Base-by-base conservation (phyloP, 305 asterid species). In the Rubia occidens region DNA sequence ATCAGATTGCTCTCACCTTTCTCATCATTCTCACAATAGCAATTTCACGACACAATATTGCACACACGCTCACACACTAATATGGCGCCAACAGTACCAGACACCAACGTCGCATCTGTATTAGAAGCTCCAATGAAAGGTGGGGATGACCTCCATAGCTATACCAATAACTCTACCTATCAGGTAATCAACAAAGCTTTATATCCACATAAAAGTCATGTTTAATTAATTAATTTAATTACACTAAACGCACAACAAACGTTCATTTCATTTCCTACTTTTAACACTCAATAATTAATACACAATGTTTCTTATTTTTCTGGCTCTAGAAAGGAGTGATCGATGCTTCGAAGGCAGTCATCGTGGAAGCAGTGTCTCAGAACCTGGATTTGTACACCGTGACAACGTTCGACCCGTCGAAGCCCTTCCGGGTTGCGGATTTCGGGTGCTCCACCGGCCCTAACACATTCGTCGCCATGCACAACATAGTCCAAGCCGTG, bases 361-460 rank as follows among this genome's bases (percentile, higher is more conserved):
- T 72, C 15, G 47, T 64, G n/a, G 47, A 64, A 24, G 71, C 71
- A 6, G 71, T 64, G 35, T 32, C 21, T 17, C 26, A 65, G 8
- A 26, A 43, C 5, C 43, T 72, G 49, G 71, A 72, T 56, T 65
- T 64, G n/a, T 60, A 53, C 17, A 37, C 56, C 14, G 3, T 37
- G 8, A 3, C 32, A 13, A 5, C 45, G 3, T 53, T 64, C 11
- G 70, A 64, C 39, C 65, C 70, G 14, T 8, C 35, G 8, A 65
- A 56, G 54, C 70, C 66, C 1, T 72, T 72, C 21, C 60, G 17
- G 37, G 35, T 72, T 24, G 76, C 66, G 2, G 76, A 72, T 53
- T 72, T 40, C 45, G 76, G 76, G 5, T 72, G 76, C 44, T 72
- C 76, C 18, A 66, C 71, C 0, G 76, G 76, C 13, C 76, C 76